phyloP scores from a whole-genome alignment of 2,329 filamentous ascomycete species.

The Claviceps cyperi region DNA sequence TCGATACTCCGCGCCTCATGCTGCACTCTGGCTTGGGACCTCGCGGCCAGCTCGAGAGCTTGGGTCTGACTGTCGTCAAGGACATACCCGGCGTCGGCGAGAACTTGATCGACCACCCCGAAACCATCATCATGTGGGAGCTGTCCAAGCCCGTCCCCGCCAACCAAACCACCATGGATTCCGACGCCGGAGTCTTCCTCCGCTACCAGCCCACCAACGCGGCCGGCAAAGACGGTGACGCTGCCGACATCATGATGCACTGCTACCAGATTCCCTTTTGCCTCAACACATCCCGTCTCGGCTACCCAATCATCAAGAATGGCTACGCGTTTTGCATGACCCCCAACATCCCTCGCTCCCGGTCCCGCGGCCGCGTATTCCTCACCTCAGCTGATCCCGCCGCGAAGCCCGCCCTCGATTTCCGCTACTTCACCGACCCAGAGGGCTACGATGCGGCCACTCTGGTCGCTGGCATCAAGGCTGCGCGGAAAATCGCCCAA shows the following conservation, averaged over 20 bases:
- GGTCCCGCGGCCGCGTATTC: constrained; percentile 63
- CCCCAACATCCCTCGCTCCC: constrained; percentile 74
- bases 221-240: constrained; percentile 51
- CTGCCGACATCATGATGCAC: constrained; percentile 88
- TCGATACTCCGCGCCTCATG: constrained; percentile 62
- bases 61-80: constrained; percentile 40
- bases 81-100: constrained; percentile 46
- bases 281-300: constrained; percentile 69
- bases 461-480: constrained; percentile 62
- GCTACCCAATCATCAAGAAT: constrained; percentile 48
- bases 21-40: constrained; percentile 44
- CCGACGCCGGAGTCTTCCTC: constrained; percentile 77
- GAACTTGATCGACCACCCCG: constrained; percentile 46
- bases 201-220: constrained; percentile 62
- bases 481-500: constrained; percentile 61
- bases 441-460: constrained; percentile 76
- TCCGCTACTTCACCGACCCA: constrained; percentile 78
- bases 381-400: constrained; percentile 60
- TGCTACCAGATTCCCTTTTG: constrained; percentile 93
- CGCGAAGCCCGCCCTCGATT: constrained; percentile 73
- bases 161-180: constrained; percentile 84
- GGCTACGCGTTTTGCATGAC: constrained; percentile 88
- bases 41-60: constrained; percentile 34
- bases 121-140: constrained; percentile 55
- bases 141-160: constrained; percentile 60